Evolutionary conservation across 768 basidiomycete genomes (phyloP).

Genomic region (Tubosaeta sp.): DNA sequence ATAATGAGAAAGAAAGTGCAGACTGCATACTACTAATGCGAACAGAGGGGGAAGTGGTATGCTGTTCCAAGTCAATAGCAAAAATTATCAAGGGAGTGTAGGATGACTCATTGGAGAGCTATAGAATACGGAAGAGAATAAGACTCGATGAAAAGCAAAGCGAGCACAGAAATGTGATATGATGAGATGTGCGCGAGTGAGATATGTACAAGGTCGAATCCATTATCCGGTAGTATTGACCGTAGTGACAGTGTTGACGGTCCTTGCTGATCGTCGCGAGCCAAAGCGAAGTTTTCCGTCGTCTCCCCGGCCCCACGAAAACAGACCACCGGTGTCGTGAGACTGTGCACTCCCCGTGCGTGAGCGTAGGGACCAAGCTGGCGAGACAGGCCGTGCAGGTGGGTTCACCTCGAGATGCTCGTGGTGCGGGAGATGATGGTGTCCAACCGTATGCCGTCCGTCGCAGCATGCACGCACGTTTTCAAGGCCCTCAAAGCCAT

Average conservation of each 20-base stretch:
- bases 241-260: constrained; percentile 28
- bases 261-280: constrained; percentile 54
- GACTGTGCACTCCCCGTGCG: constrained; percentile 70
- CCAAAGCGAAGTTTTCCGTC: constrained; percentile 73
- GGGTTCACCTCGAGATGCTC: constrained; percentile 50
- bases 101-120: constrained; percentile 20
- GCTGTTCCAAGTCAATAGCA: constrained; percentile 18
- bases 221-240: constrained; percentile 18
- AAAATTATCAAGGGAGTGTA: constrained; percentile 33
- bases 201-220: not conserved
- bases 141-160: constrained; percentile 1
- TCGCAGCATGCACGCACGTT: constrained; percentile 93
- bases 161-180: constrained; percentile 6
- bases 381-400: constrained; percentile 62
- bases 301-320: constrained; percentile 62
- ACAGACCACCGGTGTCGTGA: constrained; percentile 63
- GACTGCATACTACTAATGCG: constrained; percentile 30
- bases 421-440: constrained; percentile 60
- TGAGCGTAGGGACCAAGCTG: constrained; percentile 84
- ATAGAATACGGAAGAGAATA: constrained; percentile 6
- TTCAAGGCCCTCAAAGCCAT: constrained; percentile 88
- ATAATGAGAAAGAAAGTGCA: constrained; percentile 12
- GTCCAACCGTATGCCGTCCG: constrained; percentile 81
- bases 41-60: constrained; percentile 13
- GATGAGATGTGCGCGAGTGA: not conserved